phyloP scores from a whole-genome alignment of 2,329 filamentous ascomycete species.

The Penicillium sp. region DNA sequence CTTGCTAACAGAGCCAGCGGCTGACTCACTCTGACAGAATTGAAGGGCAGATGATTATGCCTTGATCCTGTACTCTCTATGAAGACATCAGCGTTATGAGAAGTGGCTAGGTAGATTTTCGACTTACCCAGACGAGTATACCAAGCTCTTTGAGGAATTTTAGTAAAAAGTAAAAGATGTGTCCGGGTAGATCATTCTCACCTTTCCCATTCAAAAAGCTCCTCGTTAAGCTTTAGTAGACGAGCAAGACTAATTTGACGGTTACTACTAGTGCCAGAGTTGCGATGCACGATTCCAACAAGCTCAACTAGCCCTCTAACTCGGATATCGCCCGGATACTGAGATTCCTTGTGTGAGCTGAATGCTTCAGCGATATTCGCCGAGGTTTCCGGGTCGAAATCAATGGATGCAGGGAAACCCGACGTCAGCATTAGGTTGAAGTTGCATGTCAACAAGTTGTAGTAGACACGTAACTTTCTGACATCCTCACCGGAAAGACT shows the following conservation, averaged over 20 bases:
- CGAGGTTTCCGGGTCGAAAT: constrained; percentile 17
- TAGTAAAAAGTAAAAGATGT: neutral
- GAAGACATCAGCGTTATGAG: neutral
- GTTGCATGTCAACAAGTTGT: constrained; percentile 25
- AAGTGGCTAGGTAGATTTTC: neutral
- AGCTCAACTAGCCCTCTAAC: constrained; percentile 22
- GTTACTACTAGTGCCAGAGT: neutral
- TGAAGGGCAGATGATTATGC: constrained; percentile 25
- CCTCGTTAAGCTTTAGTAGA: constrained; percentile 16
- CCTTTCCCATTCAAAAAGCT: constrained; percentile 24
- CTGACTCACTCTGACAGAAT: constrained; percentile 19
- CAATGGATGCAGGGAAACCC: constrained; percentile 21
- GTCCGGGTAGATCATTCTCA: neutral
- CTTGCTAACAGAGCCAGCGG: neutral
- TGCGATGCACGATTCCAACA: constrained; percentile 17
- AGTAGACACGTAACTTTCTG: constrained; percentile 18
- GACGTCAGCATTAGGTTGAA: constrained; percentile 25
- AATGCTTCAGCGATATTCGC: constrained; percentile 15
- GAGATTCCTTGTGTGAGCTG: constrained; percentile 7
- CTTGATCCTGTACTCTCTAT: constrained; percentile 16
- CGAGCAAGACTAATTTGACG: constrained; percentile 7
- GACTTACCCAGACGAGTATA: neutral
- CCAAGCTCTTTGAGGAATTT: neutral
- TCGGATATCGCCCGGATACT: constrained; percentile 20
- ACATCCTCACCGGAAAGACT: constrained; percentile 14